Evolutionary conservation across 805 yeast genomes (phyloP).

Genomic region (Metschnikowia bowlesiae): DNA sequence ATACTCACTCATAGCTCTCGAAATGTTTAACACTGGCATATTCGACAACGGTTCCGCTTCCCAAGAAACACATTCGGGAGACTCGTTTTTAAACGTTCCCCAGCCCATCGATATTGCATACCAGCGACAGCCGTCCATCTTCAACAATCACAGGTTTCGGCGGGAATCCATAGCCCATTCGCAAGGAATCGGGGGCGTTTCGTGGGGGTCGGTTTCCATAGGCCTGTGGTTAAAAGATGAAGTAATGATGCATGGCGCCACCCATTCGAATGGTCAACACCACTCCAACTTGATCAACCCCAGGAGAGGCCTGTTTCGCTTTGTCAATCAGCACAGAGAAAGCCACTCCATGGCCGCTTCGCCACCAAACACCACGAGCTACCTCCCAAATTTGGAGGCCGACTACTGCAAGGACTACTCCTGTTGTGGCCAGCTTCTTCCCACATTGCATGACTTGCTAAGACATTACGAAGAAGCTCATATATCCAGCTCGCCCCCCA

Average conservation of each 20-base stretch:
- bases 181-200: slow-evolving; percentile 96
- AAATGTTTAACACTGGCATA: slow-evolving; percentile 41
- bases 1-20: neutral
- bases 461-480: slow-evolving; percentile 97
- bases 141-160: slow-evolving; percentile 49
- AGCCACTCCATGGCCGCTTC: slow-evolving; percentile 37
- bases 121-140: slow-evolving; percentile 38
- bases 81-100: slow-evolving; percentile 22
- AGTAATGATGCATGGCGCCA: slow-evolving; percentile 52
- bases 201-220: slow-evolving; percentile 94
- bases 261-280: slow-evolving; percentile 13
- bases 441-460: slow-evolving; percentile 88
- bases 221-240: slow-evolving; percentile 97
- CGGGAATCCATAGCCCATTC: slow-evolving; percentile 93
- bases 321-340: slow-evolving; percentile 15
- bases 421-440: slow-evolving; percentile 90
- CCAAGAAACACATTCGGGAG: slow-evolving; percentile 20
- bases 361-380: slow-evolving; percentile 68
- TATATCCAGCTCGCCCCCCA: slow-evolving; percentile 56
- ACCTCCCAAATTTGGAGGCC: slow-evolving; percentile 89
- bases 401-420: slow-evolving; percentile 95
- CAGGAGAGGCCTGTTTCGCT: slow-evolving; percentile 36
- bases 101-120: slow-evolving; percentile 45
- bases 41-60: slow-evolving; percentile 30
- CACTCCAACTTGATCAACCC: slow-evolving; percentile 30